Evolutionary conservation across 2,329 filamentous ascomycete genomes (phyloP), one percentile per base, ranked within the genome.

Genomic region (Colletotrichum kahawae): DNA sequence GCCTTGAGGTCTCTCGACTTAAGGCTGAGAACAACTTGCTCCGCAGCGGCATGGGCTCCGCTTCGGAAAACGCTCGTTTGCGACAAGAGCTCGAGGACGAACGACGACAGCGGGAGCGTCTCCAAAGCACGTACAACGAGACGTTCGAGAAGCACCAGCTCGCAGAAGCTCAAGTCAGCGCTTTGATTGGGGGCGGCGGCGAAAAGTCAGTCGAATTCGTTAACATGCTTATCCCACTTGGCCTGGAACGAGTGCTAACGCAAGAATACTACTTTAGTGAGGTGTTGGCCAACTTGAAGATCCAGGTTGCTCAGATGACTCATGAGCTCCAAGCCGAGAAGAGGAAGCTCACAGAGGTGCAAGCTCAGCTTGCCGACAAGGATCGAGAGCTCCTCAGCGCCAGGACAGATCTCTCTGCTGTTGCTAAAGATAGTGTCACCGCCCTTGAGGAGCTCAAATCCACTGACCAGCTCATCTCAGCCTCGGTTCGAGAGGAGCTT

Each of bases 1-100:
- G 86, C 13, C 82, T 91, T 21, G 89, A 92, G 79, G 80, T 92
- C 27, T 90, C 90, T 34, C 88, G 91, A 38, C 84, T 93, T 63
- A 91, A 90, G 79, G 89, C 91, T 7, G 92, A 93, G 81, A 92
- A 92, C 78, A 87, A 89, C 43, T 81, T 93, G 9, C 83, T 93
- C 14, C 88, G 89, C 74, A 89, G 87, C 76, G 90, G 87, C 65
- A 85, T 90, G 67, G 87, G 87, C 12, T 88, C 88, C 9, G 87
- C 87, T 9, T 88, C 89, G 2, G 90, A 92, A 77, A 89, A 88
- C 71, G 87, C 88, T 57, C 84, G 87, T 57, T 83, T 93, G 60
- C 87, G 90, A 34, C 85, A 86, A 68, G 90, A 93, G 76, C 84
- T 92, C 34, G 91, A 93, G 63, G 87, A 90, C 72, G 83, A 88